Evolutionary conservation across 1,139 yeast genomes (phyloP), one percentile per base, ranked within the genome.

Genomic region (Meyerozyma smithsonii): DNA sequence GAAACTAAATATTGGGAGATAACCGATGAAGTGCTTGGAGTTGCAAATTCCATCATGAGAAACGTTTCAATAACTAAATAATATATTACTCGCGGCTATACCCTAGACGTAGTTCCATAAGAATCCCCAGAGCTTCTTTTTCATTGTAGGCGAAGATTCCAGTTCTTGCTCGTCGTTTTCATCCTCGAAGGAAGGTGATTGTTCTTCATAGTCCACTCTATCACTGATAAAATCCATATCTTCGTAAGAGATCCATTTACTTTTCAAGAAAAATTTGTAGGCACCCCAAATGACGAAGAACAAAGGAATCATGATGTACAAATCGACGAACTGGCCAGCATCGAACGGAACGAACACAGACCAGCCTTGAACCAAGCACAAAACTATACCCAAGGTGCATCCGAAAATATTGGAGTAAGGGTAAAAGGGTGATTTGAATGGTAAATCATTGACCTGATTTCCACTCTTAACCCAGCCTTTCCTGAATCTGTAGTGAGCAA

Each of bases 401-500:
- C 25, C 25, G n/a, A 23, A 23, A 23, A 11, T 11, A 23, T 23
- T 23, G 25, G n/a, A 8, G n/a, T 23, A 23, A 12, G 25, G 25
- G 4, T 4, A 23, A 23, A 23, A 12, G n/a, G 25, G 25, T 2
- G 12, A 2, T 23, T 23, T 4, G 25, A 23, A 23, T 6, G 25
- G 25, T 6, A 23, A 23, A 12, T 23, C 25, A 23, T 12, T 23
- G 12, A 23, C 12, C 25, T 11, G 25, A 12, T 23, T 23, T 11
- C 25, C 25, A 23, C 12, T 12, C n/a, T 12, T 23, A 11, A 23
- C 12, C 25, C 25, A 23, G n/a, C 25, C 83, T 50, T 69, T 72
- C 59, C 79, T 73, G 72, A 74, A 77, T 55, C 80, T 66, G 36
- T 75, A 42, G 47, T 75, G 74, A 17, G 79, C 67, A 30, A 65